Evolutionary conservation across 192 early-diverging fungal genomes (phyloP).

Genomic region (Backusella westeae): DNA sequence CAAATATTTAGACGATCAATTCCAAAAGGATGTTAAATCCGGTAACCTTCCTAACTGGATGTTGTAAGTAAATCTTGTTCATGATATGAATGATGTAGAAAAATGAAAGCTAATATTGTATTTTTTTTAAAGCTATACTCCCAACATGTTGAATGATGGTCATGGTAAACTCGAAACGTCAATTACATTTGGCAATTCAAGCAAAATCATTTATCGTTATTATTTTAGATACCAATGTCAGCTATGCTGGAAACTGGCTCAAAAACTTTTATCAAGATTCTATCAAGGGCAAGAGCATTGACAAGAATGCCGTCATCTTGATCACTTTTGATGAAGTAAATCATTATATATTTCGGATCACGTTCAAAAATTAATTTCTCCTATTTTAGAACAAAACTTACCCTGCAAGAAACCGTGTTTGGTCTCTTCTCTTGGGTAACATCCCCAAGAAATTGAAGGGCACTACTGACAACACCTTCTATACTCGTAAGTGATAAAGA

Average conservation of each 20-base stretch:
- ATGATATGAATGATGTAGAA: neutral
- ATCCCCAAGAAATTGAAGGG: slow-evolving; percentile 31
- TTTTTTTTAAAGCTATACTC: slow-evolving; percentile 30
- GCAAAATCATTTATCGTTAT: neutral
- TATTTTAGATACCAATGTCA: slow-evolving; percentile 33
- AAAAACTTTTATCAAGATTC: slow-evolving; percentile 50
- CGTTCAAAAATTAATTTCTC: neutral
- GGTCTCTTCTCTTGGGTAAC: slow-evolving; percentile 41
- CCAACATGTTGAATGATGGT: slow-evolving; percentile 59
- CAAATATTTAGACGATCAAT: neutral
- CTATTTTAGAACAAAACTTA: slow-evolving; percentile 18
- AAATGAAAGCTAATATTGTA: neutral
- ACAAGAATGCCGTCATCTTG: slow-evolving; percentile 41
- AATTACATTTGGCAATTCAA: neutral
- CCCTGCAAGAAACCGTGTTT: slow-evolving; percentile 39
- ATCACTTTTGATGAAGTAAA: slow-evolving; percentile 39
- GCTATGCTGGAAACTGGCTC: slow-evolving; percentile 51
- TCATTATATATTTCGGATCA: neutral
- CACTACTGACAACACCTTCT: slow-evolving; percentile 54
- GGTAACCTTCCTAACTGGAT: slow-evolving; percentile 20
- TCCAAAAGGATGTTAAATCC: slow-evolving; percentile 7
- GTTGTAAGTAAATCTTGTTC: slow-evolving; percentile 19
- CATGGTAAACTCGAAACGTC: slow-evolving; percentile 19
- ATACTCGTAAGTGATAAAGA: slow-evolving; percentile 40
- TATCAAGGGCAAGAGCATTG: slow-evolving; percentile 44